Conservation (phyloP, 495 filamentous ascomycete genomes). For the Aspergillus egyptiacus region DNA sequence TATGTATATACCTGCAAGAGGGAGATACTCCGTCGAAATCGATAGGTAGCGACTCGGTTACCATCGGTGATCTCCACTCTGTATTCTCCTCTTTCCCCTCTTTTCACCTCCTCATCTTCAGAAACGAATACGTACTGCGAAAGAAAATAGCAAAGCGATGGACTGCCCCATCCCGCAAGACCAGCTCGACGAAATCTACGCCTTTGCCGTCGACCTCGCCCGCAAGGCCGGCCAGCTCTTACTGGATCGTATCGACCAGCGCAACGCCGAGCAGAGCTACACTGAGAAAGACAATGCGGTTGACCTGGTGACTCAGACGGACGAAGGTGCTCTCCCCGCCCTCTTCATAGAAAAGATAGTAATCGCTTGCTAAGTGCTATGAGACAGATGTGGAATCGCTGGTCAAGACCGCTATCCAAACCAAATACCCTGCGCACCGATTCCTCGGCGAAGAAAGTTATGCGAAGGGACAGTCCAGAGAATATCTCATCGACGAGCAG, state of each 20-base stretch:
- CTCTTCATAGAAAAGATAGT: not conserved
- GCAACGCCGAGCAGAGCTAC: conserved; percentile 30
- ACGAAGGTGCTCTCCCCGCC: conserved; percentile 46
- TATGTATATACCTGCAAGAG: too few relatives aligned
- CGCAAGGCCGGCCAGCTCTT: conserved; percentile 58
- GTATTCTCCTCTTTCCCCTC: conserved; percentile 1
- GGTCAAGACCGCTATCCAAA: conserved; percentile 49
- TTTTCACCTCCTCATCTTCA: not conserved
- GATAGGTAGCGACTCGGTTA: conserved; percentile 9
- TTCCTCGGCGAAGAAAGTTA: conserved; percentile 71
- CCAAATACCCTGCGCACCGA: conserved; percentile 55
- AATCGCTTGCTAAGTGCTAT: not conserved
- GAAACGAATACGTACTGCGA: not conserved
- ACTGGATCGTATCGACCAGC: conserved; percentile 44
- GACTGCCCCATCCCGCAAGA: conserved; percentile 24
- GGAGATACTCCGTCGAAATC: too few relatives aligned
- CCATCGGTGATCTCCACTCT: conserved; percentile 1
- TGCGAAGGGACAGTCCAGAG: conserved; percentile 49
- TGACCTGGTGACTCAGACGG: conserved; percentile 65
- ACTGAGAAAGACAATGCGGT: conserved; percentile 61
- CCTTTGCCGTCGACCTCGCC: conserved; percentile 58
- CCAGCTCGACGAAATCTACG: conserved; percentile 56
- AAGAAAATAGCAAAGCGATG: not conserved
- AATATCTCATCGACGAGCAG: conserved; percentile 54
- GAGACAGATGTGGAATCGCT: conserved; percentile 61